Evolutionary conservation across 2,329 filamentous ascomycete species (phyloP).

Genomic region (Hypoxylon sp.): DNA sequence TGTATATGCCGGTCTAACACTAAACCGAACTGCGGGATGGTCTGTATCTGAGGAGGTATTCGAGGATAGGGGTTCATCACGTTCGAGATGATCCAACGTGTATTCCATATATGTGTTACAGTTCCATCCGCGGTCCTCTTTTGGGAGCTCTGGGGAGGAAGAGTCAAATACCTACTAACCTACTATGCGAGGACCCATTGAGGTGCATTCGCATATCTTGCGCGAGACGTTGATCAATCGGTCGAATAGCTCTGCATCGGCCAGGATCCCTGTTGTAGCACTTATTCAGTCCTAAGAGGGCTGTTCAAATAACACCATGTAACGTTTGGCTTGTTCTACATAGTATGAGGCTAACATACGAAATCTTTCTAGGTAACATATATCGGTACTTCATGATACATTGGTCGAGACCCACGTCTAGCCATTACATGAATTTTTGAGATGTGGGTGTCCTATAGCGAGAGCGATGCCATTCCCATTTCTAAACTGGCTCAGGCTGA

Average conservation of each 20-base stretch:
- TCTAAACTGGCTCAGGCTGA: constrained; percentile 4
- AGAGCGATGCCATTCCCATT: constrained; percentile 14
- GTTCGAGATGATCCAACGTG: constrained; percentile 15
- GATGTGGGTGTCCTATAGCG: constrained; percentile 11
- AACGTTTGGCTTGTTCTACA: constrained; percentile 22
- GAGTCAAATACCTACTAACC: neutral
- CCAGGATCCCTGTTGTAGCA: constrained; percentile 18
- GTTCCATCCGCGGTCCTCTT: constrained; percentile 18
- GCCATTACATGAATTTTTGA: constrained; percentile 4
- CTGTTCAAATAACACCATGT: constrained; percentile 28
- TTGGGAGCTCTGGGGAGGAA: neutral
- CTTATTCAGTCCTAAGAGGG: constrained; percentile 6
- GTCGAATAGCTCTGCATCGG: constrained; percentile 31
- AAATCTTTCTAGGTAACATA: constrained; percentile 14
- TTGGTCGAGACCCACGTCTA: constrained; percentile 6
- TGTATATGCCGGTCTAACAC: constrained; percentile 8
- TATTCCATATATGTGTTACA: constrained; percentile 32
- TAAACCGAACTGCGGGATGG: constrained; percentile 25
- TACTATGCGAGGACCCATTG: constrained; percentile 36
- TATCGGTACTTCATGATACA: constrained; percentile 26
- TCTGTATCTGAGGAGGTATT: constrained; percentile 4
- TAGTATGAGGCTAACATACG: constrained; percentile 34
- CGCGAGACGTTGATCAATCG: constrained; percentile 35
- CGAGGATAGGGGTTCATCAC: constrained; percentile 32
- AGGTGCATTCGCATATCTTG: constrained; percentile 41